Base-by-base conservation (phyloP, 257 asterid genomes). In the Gentiana straminea region DNA sequence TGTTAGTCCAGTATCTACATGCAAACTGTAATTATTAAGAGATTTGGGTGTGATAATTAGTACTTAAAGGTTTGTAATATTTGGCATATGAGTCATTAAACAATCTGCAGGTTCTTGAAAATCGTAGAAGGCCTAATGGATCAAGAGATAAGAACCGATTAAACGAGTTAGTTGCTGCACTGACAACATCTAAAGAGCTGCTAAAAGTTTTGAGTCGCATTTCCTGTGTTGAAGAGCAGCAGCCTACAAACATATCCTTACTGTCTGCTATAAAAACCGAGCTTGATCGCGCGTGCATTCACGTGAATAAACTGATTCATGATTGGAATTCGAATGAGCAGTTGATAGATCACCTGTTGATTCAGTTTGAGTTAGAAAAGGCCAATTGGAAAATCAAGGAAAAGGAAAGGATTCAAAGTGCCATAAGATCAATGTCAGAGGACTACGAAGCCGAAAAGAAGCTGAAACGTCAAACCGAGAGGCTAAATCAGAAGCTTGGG, bases 401-500 rank as follows among this genome's bases (percentile, higher is more conserved):
- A 70, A 93, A 80, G 59, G 91, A 83, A 24, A 68, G 80, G 59
- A 75, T 83, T 38, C 90, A 76, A 38, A 60, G 58, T 43, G 91
- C 95, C 39, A 59, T 90, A 24, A 51, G 68, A 12, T 74, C 91
- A 35, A 44, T 84, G 39, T 77, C 86, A 2, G 74, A 74, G 8
- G 99, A 92, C 66, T 86, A 87, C 24, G 86, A 83, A 57, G 55
- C 59, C 0, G 97, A 93, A 79, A 86, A 80, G 94, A 89, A 73
- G 78, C 69, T 89, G 58, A 89, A 86, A 81, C 67, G 81, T 38
- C 99, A 89, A 71, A 79, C 94, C 0, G 99, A 93, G 79, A 73
- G 94, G 58, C 65, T 93, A 52, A 93, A 86, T 78, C 82, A 86
- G 73, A 86, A 89, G 68, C 97, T 93, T 1, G 97, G 99, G 48